phyloP scores from a whole-genome alignment of 1,139 yeast species.

The Geotrichum macrosporum region DNA sequence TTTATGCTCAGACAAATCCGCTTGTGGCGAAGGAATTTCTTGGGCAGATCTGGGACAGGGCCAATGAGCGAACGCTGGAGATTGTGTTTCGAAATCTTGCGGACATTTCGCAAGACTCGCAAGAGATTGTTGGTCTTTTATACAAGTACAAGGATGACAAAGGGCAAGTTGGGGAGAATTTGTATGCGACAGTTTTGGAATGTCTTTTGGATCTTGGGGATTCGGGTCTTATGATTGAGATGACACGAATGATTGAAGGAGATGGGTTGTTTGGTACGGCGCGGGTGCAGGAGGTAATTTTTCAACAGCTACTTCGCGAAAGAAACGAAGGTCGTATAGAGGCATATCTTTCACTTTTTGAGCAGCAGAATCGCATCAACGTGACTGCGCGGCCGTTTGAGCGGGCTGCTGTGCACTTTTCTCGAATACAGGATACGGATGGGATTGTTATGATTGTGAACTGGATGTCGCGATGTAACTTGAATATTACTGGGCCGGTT shows the following conservation, averaged over 20 bases:
- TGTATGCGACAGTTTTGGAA: conserved; percentile 15
- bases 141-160: conserved; percentile 9
- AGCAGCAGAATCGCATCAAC: conserved; percentile 8
- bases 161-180: conserved; percentile 1
- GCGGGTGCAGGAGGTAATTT: conserved; percentile 15
- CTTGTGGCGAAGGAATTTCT: conserved; percentile 12
- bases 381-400: conserved; percentile 17
- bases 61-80: conserved; percentile 9
- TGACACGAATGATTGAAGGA: conserved; percentile 9
- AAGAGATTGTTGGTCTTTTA: conserved; percentile 13
- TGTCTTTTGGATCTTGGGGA: conserved; percentile 12
- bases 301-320: conserved; percentile 17
- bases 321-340: conserved; percentile 19
- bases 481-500: conserved; percentile 10
- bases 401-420: conserved; percentile 16
- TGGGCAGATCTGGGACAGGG: conserved; percentile 14
- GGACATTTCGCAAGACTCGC: conserved; percentile 6
- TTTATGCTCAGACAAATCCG: conserved; percentile 13
- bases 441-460: conserved; percentile 13
- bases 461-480: conserved; percentile 9
- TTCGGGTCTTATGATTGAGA: conserved; percentile 13
- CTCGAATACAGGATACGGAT: conserved; percentile 5
- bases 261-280: conserved; percentile 12
- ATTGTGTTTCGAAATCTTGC: conserved; percentile 12
- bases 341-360: conserved; percentile 18